phyloP scores from a whole-genome alignment of 257 asterid genomes.

The Solanum habrochaites region DNA sequence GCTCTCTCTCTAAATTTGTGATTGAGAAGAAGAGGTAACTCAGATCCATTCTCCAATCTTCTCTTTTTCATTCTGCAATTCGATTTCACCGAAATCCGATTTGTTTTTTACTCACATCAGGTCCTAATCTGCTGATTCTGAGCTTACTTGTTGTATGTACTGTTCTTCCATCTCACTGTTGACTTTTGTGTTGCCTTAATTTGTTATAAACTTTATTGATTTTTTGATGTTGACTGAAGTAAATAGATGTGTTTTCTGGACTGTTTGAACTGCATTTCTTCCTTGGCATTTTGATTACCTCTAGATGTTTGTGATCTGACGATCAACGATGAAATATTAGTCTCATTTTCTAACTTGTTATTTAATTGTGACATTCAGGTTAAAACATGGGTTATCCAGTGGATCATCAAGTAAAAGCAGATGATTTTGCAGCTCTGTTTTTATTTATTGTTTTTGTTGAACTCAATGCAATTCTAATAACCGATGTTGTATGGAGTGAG shows the following conservation, averaged over 20 bases:
- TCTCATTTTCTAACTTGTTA: not conserved
- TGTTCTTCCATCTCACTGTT: not conserved
- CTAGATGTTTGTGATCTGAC: not conserved
- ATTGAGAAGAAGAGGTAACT: not conserved
- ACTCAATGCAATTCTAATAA: not conserved
- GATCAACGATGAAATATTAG: not conserved
- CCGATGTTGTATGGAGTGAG: not conserved
- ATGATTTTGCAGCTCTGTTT: not conserved
- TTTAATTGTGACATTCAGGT: not conserved
- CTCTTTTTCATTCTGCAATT: not conserved
- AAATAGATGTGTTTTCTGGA: not conserved
- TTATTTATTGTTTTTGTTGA: not conserved
- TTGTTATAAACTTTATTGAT: not conserved
- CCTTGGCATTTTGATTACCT: not conserved
- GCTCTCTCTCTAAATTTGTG: not conserved
- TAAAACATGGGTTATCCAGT: constrained; percentile 3
- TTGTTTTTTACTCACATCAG: not conserved
- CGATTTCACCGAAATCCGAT: not conserved
- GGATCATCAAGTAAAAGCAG: not conserved
- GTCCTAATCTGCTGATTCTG: not conserved
- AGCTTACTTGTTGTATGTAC: not conserved
- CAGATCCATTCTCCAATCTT: not conserved
- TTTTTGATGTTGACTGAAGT: not conserved
- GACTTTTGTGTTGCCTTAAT: not conserved
- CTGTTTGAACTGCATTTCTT: not conserved